These are phyloP conservation scores for Aspergillus uvarum DNA, from an alignment of 2,329 filamentous ascomycete genomes.

Conservation along the genomic window DNA sequence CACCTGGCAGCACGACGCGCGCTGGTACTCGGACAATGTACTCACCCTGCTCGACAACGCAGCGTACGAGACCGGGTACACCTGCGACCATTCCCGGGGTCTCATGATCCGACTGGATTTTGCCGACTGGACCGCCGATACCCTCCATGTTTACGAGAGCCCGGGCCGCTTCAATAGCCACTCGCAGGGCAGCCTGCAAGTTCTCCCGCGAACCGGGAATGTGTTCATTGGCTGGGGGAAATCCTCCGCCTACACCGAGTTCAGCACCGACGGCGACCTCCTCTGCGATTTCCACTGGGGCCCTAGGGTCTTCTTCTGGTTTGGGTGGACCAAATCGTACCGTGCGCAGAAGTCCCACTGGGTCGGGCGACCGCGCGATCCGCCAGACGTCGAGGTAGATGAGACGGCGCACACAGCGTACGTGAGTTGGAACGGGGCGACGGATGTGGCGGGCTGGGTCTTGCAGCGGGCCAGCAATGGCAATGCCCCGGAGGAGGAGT, in stretches of 20 bases:
- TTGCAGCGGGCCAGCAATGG: conserved; percentile 23
- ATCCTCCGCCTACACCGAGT: conserved; percentile 53
- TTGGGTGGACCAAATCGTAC: conserved; percentile 56
- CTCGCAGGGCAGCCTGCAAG: conserved; percentile 20
- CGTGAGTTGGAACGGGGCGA: conserved; percentile 41
- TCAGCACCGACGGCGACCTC: conserved; percentile 22
- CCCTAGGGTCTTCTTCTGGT: conserved; percentile 47
- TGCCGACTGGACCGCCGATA: conserved; percentile 49
- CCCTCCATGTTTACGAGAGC: conserved; percentile 30
- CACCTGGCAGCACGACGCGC: conserved; percentile 33
- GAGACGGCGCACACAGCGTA: conserved; percentile 17
- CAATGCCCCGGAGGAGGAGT: conserved; percentile 17
- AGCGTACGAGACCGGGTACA: conserved; percentile 18
- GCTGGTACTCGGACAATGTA: conserved; percentile 24
- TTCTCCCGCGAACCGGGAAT: conserved; percentile 36
- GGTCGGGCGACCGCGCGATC: conserved; percentile 50
- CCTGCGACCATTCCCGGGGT: conserved; percentile 20
- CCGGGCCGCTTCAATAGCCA: conserved; percentile 14
- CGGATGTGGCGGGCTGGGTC: conserved; percentile 32
- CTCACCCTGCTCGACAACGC: conserved; percentile 31
- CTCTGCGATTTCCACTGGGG: conserved; percentile 35
- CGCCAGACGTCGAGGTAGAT: conserved; percentile 24
- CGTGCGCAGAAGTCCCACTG: conserved; percentile 56
- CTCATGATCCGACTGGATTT: conserved; percentile 35
- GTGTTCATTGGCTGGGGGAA: conserved; percentile 54